phyloP scores from a whole-genome alignment of 1,284 basidiomycete genomes.

The Sporisorium scitamineum region DNA sequence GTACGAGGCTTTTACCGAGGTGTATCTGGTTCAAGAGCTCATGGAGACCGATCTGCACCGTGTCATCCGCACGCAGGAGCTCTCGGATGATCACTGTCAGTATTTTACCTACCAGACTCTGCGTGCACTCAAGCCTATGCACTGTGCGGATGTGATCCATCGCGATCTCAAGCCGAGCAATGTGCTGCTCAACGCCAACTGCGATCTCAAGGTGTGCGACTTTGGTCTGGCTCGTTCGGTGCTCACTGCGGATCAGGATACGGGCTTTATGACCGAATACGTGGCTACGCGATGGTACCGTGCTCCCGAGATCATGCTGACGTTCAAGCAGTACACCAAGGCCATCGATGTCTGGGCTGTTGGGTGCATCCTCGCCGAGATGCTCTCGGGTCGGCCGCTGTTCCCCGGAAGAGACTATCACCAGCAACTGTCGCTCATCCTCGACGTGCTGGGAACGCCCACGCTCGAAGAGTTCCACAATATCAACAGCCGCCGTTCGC shows the following conservation, averaged over 20 bases:
- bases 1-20: constrained; percentile 92
- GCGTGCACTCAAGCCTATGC: constrained; percentile 68
- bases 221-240: constrained; percentile 68
- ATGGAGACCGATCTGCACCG: constrained; percentile 69
- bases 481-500: constrained; percentile 81
- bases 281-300: constrained; percentile 69
- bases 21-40: constrained; percentile 77
- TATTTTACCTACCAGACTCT: constrained; percentile 88
- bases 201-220: constrained; percentile 69
- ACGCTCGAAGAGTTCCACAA: constrained; percentile 76
- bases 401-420: constrained; percentile 79
- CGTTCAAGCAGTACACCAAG: constrained; percentile 70
- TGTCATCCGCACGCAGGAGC: constrained; percentile 68
- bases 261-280: constrained; percentile 69
- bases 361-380: constrained; percentile 92
- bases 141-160: constrained; percentile 67
- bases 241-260: constrained; percentile 64
- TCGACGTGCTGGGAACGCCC: constrained; percentile 75
- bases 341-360: constrained; percentile 80
- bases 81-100: constrained; percentile 84
- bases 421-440: constrained; percentile 74
- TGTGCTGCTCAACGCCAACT: constrained; percentile 66
- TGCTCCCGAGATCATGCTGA: constrained; percentile 69
- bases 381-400: constrained; percentile 87
- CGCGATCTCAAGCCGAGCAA: constrained; percentile 67